phyloP scores from a whole-genome alignment of 306 rosid species.

The Cucurbita pepo region DNA sequence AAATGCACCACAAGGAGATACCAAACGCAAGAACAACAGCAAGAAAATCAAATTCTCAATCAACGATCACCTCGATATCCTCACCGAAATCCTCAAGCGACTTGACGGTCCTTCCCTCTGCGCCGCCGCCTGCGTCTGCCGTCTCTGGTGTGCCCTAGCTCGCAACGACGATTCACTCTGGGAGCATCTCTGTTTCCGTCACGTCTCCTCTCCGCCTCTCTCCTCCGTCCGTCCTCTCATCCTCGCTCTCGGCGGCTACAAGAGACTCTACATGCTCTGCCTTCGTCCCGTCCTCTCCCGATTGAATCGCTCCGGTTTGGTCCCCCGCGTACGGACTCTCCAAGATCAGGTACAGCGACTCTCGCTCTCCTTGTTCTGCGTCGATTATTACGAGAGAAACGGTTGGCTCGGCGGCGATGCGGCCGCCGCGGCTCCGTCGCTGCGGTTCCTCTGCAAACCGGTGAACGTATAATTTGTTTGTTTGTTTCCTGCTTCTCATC shows the following conservation, averaged over 20 bases:
- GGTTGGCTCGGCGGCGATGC: conserved; percentile 12
- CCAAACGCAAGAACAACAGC: neutral
- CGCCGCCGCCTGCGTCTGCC: conserved; percentile 76
- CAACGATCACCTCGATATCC: conserved; percentile 85
- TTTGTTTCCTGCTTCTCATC: neutral
- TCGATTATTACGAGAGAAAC: conserved; percentile 37
- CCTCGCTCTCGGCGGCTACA: conserved; percentile 83
- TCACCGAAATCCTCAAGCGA: conserved; percentile 63
- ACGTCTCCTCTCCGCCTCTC: conserved; percentile 38
- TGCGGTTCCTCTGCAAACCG: conserved; percentile 38
- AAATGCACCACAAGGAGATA: conserved; percentile 4
- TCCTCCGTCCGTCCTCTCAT: conserved; percentile 37
- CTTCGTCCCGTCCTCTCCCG: conserved; percentile 69
- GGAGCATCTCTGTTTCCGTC: conserved; percentile 87
- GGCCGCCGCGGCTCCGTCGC: conserved; percentile 23
- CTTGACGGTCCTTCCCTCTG: conserved; percentile 86
- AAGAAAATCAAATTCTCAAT: conserved; percentile 32
- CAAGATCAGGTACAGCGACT: conserved; percentile 53
- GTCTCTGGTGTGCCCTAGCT: conserved; percentile 62
- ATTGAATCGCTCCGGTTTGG: conserved; percentile 45
- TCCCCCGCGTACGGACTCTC: conserved; percentile 44
- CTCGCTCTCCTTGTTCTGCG: conserved; percentile 71
- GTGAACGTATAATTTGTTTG: conserved; percentile 30
- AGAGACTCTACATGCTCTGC: conserved; percentile 68
- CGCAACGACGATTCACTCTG: conserved; percentile 56